Percentiles rank a stretch among this genome's conserved stretches.
These are phyloP conservation scores for Rhodotorula kratochvilovae DNA, from an alignment of 768 basidiomycete genomes.

Conservation along the genomic window DNA sequence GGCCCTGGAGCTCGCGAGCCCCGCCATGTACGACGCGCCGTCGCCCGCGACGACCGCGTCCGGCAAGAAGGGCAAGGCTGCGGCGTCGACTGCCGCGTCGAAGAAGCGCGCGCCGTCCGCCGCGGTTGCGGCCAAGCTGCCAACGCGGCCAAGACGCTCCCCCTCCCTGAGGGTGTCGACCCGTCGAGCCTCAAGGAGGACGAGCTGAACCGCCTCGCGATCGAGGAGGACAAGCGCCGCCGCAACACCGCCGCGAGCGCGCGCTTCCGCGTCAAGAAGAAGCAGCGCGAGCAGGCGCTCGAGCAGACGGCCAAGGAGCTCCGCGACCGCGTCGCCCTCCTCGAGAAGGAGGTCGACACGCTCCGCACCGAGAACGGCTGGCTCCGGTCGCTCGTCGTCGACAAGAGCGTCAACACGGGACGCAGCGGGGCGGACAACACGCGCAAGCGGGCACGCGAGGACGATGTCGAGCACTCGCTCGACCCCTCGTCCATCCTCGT, in stretches of 20 bases:
- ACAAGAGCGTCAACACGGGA: conserved; percentile 21
- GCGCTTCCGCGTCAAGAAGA: conserved; percentile 91
- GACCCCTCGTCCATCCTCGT: conserved; percentile 13
- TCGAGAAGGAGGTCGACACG: conserved; percentile 87
- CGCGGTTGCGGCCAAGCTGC: conserved; percentile 18
- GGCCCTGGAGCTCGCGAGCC: conserved; percentile 34
- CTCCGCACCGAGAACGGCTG: conserved; percentile 85
- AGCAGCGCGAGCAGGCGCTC: conserved; percentile 84
- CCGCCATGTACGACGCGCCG: conserved; percentile 1
- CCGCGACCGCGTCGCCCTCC: conserved; percentile 67
- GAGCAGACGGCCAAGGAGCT: conserved; percentile 81
- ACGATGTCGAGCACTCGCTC: not conserved
- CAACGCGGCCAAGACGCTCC: not conserved
- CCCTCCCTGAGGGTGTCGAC: conserved; percentile 24
- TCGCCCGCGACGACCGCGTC: conserved; percentile 52
- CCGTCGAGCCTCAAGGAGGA: conserved; percentile 30
- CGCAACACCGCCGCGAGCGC: conserved; percentile 78
- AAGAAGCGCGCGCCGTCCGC: conserved; percentile 3
- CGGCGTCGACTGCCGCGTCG: conserved; percentile 2
- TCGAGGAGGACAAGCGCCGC: conserved; percentile 84
- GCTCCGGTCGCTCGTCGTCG: conserved; percentile 83
- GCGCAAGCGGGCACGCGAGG: not conserved
- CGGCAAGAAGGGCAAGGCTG: conserved; percentile 44
- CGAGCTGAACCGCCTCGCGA: conserved; percentile 48
- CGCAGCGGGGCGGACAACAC: conserved; percentile 1